Conservation (phyloP, 805 yeast genomes). For the Candida argentea region DNA sequence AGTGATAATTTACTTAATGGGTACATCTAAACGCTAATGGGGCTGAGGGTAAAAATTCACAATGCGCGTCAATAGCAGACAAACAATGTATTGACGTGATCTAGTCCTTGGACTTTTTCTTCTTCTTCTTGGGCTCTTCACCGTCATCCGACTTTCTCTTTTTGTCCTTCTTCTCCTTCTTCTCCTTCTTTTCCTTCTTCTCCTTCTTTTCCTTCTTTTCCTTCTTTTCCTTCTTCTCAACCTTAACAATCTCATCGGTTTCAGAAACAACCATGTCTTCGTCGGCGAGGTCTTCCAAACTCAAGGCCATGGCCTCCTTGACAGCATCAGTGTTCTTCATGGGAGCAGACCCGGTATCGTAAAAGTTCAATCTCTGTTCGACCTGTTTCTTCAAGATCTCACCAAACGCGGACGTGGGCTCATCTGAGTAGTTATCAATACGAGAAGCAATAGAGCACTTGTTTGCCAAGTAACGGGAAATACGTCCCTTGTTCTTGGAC, state of each 20-base stretch:
- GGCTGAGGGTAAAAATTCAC: no score
- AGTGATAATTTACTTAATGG: no score
- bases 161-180: slow-evolving; percentile 24
- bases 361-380: slow-evolving; percentile 92
- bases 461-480: slow-evolving; percentile 96
- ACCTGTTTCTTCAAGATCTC: slow-evolving; percentile 89
- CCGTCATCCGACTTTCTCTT: slow-evolving; percentile 26
- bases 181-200: slow-evolving; percentile 23
- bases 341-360: slow-evolving; percentile 94
- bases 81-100: no score
- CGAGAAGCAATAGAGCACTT: slow-evolving; percentile 98
- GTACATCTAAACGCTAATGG: no score
- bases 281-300: slow-evolving; percentile 40
- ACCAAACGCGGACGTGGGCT: slow-evolving; percentile 87
- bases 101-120: slow-evolving; percentile 22
- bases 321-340: slow-evolving; percentile 94
- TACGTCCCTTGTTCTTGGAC: slow-evolving; percentile 97
- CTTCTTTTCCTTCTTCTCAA: slow-evolving; percentile 17
- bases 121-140: slow-evolving; percentile 29
- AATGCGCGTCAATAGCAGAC: no score
- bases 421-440: slow-evolving; percentile 94
- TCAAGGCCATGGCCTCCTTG: slow-evolving; percentile 74
- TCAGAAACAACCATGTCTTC: slow-evolving; percentile 18
- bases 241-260: slow-evolving; percentile 11
- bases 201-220: slow-evolving; percentile 20